Base-by-base conservation (phyloP, 1,284 basidiomycete genomes). In the Puccinia horiana region DNA sequence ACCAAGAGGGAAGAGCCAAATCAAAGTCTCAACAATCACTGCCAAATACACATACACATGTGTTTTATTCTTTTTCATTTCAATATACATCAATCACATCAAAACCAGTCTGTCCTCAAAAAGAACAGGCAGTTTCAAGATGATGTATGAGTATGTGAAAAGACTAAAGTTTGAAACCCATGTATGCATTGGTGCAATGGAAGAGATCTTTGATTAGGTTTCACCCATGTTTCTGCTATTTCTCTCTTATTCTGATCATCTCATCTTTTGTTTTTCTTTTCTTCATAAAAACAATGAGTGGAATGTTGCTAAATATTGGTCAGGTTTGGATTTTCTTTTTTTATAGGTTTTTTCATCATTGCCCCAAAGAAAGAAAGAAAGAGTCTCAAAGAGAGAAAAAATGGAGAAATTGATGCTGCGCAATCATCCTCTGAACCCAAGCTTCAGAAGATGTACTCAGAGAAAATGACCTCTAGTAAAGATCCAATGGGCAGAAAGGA, bases 241-340 rank as follows among this genome's bases (percentile, higher is more conserved):
- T 1, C 12, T 35, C 12, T 61, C n/a, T n/a, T 12, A 4, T 3
- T 58, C 56, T 2, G 16, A 32, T 35, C 23, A 18, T 40, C 18
- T 40, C 1, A 18, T 65, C 32, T 42, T 49, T n/a, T 47, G n/a
- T 29, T n/a, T 72, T 42, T 52, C 47, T n/a, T 29, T n/a, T 72
- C n/a, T 37, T 9, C 12, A 3, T 67, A 4, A 5, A 44, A 49
- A n/a, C n/a, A n/a, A n/a, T n/a, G n/a, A 16, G 37, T 32, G 20
- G 8, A 16, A 49, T 49, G 23, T 40, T 52, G 69, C 69, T 49
- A 29, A 72, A 49, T 23, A 29, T 29, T 35, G 47, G 69, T 72
- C 69, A 72, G 69, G 69, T 72, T 65, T 29, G 35, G 32, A 18
- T 72, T 72, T 72, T 65, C 63, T 65, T 54, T 54, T 54, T n/a